Base-by-base conservation (phyloP, 495 filamentous ascomycete genomes). In the Penicillium cosmopolitanum region DNA sequence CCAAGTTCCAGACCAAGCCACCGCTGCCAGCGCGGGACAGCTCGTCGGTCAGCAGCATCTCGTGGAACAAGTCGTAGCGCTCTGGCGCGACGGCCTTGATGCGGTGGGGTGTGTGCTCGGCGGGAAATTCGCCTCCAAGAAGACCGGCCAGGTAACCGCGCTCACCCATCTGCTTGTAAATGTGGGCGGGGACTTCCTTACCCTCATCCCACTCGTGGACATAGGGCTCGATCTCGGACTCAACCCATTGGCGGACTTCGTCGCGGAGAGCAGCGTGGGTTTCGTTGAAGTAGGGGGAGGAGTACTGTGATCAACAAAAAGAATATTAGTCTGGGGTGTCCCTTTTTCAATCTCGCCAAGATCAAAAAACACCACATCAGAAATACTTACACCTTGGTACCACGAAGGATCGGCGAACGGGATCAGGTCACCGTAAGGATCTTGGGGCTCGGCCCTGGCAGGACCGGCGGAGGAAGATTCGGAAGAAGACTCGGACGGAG, bases 41-140 rank as follows among this genome's bases (percentile, higher is more conserved):
- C 80, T 98, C 95, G 68, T 98, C 95, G 3, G 93, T 97, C 47
- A 98, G 66, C 28, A 97, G 77, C 82, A 97, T 85, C 78, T 98
- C 95, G 77, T 98, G 95, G 85, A 97, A 98, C 19, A 96, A 82
- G 76, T 98, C 95, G 95, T 95, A 98, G 71, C 94, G 86, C 73
- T 98, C 93, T 12, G 87, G 80, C 2, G 89, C 73, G 16, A 98
- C 95, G 42, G 85, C 86, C 74, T 89, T 83, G 50, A 96, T 84
- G 0, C 81, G 74, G 69, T 89, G 80, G 11, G 86, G 77, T 15
- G 87, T 88, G 68, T 88, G 86, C 53, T 96, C 73, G 56, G 81
- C 81, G 5, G 90, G 92, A 73, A 92, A 98, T 48, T 80, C 70
- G 50, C 89, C 80, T 65, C 95, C 95, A 43, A 98, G 77, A 31